phyloP scores from a whole-genome alignment of 2,329 filamentous ascomycete species.

The Calonectria crousiana region DNA sequence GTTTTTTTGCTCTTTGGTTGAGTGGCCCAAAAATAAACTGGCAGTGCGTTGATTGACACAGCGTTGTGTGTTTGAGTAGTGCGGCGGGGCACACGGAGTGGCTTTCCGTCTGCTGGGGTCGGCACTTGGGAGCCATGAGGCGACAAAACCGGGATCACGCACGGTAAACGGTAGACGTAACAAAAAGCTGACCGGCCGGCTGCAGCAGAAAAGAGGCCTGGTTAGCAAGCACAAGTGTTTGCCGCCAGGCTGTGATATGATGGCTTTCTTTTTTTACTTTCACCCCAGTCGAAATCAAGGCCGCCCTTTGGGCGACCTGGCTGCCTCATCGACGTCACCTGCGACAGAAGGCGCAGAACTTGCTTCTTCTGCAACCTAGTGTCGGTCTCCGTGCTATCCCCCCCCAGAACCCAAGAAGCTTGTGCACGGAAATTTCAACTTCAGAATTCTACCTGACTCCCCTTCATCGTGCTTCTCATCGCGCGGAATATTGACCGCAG shows the following conservation, averaged over 20 bases:
- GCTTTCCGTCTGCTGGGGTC: conserved; percentile 31
- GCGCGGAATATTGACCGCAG: not conserved
- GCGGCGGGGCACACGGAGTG: conserved; percentile 37
- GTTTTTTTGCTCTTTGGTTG: conserved; percentile 9
- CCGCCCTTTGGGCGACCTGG: not conserved
- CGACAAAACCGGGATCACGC: conserved; percentile 15
- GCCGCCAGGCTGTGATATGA: not conserved
- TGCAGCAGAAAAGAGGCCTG: not conserved
- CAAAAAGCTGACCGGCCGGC: not conserved
- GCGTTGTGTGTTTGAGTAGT: conserved; percentile 14
- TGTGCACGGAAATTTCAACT: not conserved
- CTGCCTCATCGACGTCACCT: conserved; percentile 3
- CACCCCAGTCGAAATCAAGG: not conserved
- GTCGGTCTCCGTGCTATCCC: not conserved
- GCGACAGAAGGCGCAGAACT: conserved; percentile 14
- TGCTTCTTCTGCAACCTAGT: conserved; percentile 19
- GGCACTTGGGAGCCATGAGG: conserved; percentile 18
- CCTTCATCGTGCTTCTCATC: not conserved
- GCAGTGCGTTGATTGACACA: conserved; percentile 13
- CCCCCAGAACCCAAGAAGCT: not conserved
- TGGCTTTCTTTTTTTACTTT: not conserved
- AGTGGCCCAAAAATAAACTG: conserved; percentile 14
- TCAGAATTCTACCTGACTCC: not conserved
- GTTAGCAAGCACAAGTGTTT: not conserved
- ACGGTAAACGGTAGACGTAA: not conserved